Evolutionary conservation across 2,329 filamentous ascomycete genomes (phyloP), one percentile per base, ranked within the genome.

Genomic region (Pestalotiopsis sp.): DNA sequence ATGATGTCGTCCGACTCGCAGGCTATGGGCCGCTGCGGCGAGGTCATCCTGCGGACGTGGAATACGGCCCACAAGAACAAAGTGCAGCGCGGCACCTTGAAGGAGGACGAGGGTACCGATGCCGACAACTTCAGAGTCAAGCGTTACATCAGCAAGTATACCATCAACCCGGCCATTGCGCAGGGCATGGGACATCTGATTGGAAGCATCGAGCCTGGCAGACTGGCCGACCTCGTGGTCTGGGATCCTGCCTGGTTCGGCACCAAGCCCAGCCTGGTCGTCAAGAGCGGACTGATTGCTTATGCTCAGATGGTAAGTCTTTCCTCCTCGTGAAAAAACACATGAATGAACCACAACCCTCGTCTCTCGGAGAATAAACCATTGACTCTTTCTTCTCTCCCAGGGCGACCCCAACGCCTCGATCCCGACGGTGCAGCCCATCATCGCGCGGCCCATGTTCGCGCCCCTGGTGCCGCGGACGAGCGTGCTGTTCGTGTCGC

Each of bases 41-140:
- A 98, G 83, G 95, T 98, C 67, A 90, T 98, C 70, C 85, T 97
- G 27, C 89, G 95, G 13, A 98, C 95, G 0, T 98, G 95, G 95
- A 95, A 98, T 81, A 98, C 95, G 2, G 95, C 95, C 0, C 94
- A 98, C 82, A 98, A 98, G 88, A 98, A 98, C 80, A 97, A 97
- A 81, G 78, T 91, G 20, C 94, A 98, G 82, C 88, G 95, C 9
- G 95, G 95, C 0, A 77, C 81, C 1, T 82, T 98, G 36, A 84
- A 88, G 6, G 93, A 97, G 83, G 95, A 98, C 75, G 86, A 91
- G 71, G 93, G 88, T 25, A 91, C 92, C 0, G 91, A 85, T 12
- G 94, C 92, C 0, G 95, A 98, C 78, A 98, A 98, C 80, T 94
- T 94, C 82, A 86, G 95, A 56, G 95, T 97, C 6, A 97, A 97